A percentile compares a stretch with the other conserved stretches of the same genome.
phyloP scores from a whole-genome alignment of 1,284 basidiomycete genomes.

The Sanghuangporus weigelae region DNA sequence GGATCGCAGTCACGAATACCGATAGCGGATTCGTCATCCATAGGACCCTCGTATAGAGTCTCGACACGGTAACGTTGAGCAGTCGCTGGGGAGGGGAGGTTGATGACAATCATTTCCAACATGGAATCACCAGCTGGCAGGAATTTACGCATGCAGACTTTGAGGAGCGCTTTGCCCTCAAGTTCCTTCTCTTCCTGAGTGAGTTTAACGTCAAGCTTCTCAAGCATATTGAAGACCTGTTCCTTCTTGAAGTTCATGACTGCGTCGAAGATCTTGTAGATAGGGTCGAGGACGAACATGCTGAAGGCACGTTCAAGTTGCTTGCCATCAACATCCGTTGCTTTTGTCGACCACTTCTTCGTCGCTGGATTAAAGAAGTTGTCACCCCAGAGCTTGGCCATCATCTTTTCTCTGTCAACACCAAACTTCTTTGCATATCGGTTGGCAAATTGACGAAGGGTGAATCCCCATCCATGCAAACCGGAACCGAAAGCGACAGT shows the following conservation, averaged over 20 bases:
- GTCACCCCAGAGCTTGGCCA: slow-evolving; percentile 98
- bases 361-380: slow-evolving; percentile 99
- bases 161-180: slow-evolving; percentile 96
- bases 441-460: slow-evolving; percentile 93
- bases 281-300: slow-evolving; percentile 97
- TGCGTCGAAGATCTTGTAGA: slow-evolving; percentile 97
- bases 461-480: slow-evolving; percentile 99
- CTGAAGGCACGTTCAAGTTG: slow-evolving; percentile 91
- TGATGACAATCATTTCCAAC: slow-evolving; percentile 99
- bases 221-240: slow-evolving; percentile 77
- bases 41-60: slow-evolving; percentile 99
- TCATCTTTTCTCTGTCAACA: slow-evolving; percentile 99
- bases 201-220: slow-evolving; percentile 96
- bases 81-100: slow-evolving; percentile 94
- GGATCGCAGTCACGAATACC: slow-evolving; percentile 99
- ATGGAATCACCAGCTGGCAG: slow-evolving; percentile 98
- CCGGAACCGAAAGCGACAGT: slow-evolving; percentile 99
- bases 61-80: slow-evolving; percentile 99
- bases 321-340: slow-evolving; percentile 79
- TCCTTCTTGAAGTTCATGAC: slow-evolving; percentile 99
- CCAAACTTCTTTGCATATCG: slow-evolving; percentile 99
- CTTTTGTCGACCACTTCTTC: slow-evolving; percentile 92
- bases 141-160: slow-evolving; percentile 99
- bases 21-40: slow-evolving; percentile 99
- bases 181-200: slow-evolving; percentile 88